A percentile compares a stretch with the other conserved stretches of the same genome.
Conservation (phyloP, 176 grass and related monocot species). For the Lolium multiflorum region DNA sequence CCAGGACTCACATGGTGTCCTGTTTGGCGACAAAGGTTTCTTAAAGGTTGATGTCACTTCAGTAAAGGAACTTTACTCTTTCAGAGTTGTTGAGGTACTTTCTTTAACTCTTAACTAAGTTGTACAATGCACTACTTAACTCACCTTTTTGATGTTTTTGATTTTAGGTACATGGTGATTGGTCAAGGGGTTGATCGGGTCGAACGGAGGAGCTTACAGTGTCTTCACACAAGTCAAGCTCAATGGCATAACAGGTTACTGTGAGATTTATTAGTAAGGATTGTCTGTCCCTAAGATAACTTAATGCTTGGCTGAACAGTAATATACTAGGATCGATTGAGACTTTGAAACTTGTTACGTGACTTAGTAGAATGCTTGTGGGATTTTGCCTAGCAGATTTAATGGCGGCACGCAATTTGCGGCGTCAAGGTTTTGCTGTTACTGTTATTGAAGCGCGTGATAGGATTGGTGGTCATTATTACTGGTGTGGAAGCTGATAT, state of each 20-base stretch:
- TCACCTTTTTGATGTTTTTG: too few species aligned
- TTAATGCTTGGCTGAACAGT: too few species aligned
- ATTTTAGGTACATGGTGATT: too few species aligned
- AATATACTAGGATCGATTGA: too few species aligned
- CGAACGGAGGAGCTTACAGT: too few species aligned
- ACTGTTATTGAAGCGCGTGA: slow-evolving; percentile 94
- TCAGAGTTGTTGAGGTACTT: not conserved
- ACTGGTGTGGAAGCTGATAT: slow-evolving; percentile 96
- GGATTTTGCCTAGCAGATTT: slow-evolving; percentile 95
- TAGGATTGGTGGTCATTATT: slow-evolving; percentile 93
- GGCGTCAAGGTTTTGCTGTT: slow-evolving; percentile 79
- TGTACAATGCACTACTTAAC: too few species aligned
- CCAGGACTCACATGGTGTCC: not conserved
- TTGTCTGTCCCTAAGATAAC: too few species aligned
- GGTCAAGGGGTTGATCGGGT: too few species aligned
- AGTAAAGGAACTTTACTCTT: not conserved
- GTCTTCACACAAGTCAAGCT: too few species aligned
- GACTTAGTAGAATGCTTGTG: slow-evolving; percentile 24
- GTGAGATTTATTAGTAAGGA: too few species aligned
- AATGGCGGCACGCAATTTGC: slow-evolving; percentile 88
- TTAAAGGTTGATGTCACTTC: not conserved
- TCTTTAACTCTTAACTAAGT: not conserved
- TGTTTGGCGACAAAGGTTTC: not conserved
- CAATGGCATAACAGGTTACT: too few species aligned
- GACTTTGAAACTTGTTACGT: too few species aligned